These are phyloP conservation scores for Pseudocercospora cruenta DNA, from an alignment of 2,329 filamentous ascomycete genomes.

Conservation along the genomic window DNA sequence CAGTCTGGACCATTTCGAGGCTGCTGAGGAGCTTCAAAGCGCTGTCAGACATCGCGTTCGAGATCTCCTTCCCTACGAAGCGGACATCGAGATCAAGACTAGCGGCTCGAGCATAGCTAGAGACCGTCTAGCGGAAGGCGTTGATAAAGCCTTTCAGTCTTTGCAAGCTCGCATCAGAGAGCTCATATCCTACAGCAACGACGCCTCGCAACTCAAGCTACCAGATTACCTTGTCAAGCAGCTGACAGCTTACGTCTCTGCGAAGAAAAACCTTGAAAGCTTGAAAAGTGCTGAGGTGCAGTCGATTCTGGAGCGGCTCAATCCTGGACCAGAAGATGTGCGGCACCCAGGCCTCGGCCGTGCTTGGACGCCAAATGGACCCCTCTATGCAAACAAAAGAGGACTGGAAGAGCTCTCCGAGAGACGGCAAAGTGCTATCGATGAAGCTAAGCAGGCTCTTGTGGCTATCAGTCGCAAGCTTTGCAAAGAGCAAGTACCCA, in stretches of 20 bases:
- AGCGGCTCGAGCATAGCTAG: not conserved
- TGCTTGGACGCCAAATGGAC: not conserved
- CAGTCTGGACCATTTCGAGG: not conserved
- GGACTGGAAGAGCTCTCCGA: not conserved
- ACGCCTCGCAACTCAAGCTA: not conserved
- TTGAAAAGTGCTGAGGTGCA: not conserved
- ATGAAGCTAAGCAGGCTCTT: not conserved
- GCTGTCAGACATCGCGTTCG: not conserved
- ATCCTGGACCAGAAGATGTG: not conserved
- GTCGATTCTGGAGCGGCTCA: not conserved
- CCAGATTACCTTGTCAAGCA: not conserved
- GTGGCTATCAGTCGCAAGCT: not conserved
- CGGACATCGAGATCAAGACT: not conserved
- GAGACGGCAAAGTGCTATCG: not conserved
- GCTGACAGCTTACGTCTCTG: not conserved
- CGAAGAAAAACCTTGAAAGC: not conserved
- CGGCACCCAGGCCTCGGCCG: not conserved
- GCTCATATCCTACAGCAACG: not conserved
- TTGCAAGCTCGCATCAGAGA: not conserved
- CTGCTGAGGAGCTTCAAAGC: not conserved
- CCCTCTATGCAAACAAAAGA: not conserved
- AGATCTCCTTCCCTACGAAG: not conserved
- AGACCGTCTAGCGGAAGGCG: not conserved
- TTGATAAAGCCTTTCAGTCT: not conserved
- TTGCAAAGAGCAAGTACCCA: not conserved